Evolutionary conservation across 495 filamentous ascomycete species (phyloP).

Genomic region (Penicillium flavigenum): DNA sequence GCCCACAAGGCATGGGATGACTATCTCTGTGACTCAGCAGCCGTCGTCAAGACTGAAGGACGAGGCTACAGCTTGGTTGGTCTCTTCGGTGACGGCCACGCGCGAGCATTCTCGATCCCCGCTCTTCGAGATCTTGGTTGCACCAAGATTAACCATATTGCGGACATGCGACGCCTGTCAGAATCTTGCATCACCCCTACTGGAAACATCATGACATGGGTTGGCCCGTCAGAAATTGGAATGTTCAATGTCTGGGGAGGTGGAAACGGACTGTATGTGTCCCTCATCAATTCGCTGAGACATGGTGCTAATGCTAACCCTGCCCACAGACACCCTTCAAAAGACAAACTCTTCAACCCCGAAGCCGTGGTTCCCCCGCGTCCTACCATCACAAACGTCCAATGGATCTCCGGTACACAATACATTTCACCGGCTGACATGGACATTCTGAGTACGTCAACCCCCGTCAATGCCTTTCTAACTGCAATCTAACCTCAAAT

Average conservation of each 20-base stretch:
- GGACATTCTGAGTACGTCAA: slow-evolving; percentile 66
- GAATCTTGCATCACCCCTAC: slow-evolving; percentile 68
- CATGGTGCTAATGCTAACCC: slow-evolving; percentile 42
- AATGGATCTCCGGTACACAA: slow-evolving; percentile 96
- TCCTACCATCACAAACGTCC: slow-evolving; percentile 92
- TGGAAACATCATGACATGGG: slow-evolving; percentile 83
- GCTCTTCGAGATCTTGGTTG: slow-evolving; percentile 82
- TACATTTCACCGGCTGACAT: slow-evolving; percentile 87
- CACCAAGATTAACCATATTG: slow-evolving; percentile 54
- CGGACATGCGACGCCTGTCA: slow-evolving; percentile 70
- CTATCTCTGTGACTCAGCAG: slow-evolving; percentile 73
- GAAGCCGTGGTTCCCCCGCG: slow-evolving; percentile 68
- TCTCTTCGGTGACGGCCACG: slow-evolving; percentile 76
- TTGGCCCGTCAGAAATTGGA: slow-evolving; percentile 81
- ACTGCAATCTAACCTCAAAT: slow-evolving; percentile 12
- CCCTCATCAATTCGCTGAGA: not conserved
- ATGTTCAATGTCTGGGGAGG: slow-evolving; percentile 79
- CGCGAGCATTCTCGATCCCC: slow-evolving; percentile 80
- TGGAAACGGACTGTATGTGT: slow-evolving; percentile 55
- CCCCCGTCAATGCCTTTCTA: not conserved
- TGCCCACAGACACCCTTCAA: slow-evolving; percentile 43
- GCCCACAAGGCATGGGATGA: slow-evolving; percentile 86
- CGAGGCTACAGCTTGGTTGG: slow-evolving; percentile 76
- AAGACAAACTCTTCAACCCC: slow-evolving; percentile 77
- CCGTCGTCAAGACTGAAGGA: slow-evolving; percentile 67